These are phyloP conservation scores for Excoecaria cochinchinensis DNA, from an alignment of 345 rosid genomes.

Conservation along the genomic window DNA sequence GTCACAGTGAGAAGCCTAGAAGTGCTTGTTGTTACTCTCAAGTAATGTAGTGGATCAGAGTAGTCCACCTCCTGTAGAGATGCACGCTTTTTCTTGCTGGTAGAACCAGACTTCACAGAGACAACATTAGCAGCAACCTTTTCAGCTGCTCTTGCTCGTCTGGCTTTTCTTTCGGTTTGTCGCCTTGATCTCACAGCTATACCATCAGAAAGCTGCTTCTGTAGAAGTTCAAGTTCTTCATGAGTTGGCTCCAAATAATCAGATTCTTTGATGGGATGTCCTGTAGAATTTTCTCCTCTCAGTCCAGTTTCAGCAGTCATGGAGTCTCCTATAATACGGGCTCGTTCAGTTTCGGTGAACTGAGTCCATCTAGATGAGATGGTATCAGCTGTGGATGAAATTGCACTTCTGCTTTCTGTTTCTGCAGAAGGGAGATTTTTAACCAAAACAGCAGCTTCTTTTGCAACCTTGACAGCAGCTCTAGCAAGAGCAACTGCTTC, in stretches of 20 bases:
- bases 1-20: constrained; percentile 76
- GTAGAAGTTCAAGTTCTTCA: constrained; percentile 55
- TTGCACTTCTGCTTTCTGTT: constrained; percentile 22
- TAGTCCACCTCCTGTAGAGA: constrained; percentile 61
- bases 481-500: constrained; percentile 93
- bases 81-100: constrained; percentile 56
- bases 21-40: constrained; percentile 63
- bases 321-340: constrained; percentile 51
- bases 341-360: constrained; percentile 56
- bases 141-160: constrained; percentile 65
- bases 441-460: constrained; percentile 64
- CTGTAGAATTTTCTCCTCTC: constrained; percentile 30
- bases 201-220: constrained; percentile 51
- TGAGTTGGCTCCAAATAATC: constrained; percentile 47
- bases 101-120: constrained; percentile 51
- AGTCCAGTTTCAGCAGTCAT: constrained; percentile 35
- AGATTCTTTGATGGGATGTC: constrained; percentile 35
- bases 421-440: constrained; percentile 35
- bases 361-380: constrained; percentile 42
- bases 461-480: constrained; percentile 81
- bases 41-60: constrained; percentile 74
- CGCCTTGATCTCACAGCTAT: constrained; percentile 72
- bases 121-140: constrained; percentile 54
- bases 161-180: constrained; percentile 74
- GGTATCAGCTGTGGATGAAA: constrained; percentile 31